Conservation (phyloP, 352 stramenopile species). For the Phytophthora pinifolia region DNA sequence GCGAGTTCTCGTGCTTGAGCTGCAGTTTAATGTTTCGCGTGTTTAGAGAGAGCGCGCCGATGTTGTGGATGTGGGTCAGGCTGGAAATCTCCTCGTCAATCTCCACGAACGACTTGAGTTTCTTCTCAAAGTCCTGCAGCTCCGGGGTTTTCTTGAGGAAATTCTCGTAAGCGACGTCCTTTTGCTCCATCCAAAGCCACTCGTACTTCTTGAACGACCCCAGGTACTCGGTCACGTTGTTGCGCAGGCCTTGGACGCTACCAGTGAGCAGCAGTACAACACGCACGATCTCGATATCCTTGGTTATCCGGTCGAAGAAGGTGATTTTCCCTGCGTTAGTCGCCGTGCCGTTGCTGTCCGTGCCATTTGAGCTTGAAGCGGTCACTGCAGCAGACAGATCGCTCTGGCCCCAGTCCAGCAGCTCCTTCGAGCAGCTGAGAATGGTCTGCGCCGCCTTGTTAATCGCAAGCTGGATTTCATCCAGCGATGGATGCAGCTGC, state of each 20-base stretch:
- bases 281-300: constrained; percentile 98
- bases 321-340: constrained; percentile 64
- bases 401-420: constrained; percentile 94
- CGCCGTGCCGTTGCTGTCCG: constrained; percentile 10
- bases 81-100: constrained; percentile 95
- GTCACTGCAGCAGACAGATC: constrained; percentile 43
- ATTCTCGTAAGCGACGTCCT: constrained; percentile 93
- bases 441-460: constrained; percentile 97
- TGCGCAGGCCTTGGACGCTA: constrained; percentile 96
- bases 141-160: constrained; percentile 95
- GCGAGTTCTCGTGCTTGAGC: constrained; percentile 94
- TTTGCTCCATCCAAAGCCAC: constrained; percentile 98
- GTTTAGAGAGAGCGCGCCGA: constrained; percentile 96
- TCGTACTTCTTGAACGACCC: constrained; percentile 95
- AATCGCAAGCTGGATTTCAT: constrained; percentile 98
- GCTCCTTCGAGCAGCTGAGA: constrained; percentile 95
- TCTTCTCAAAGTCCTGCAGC: constrained; percentile 96
- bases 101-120: constrained; percentile 95
- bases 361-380: constrained; percentile 20
- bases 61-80: constrained; percentile 91
- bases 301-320: constrained; percentile 98
- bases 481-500: constrained; percentile 94
- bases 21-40: constrained; percentile 97
- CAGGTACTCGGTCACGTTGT: constrained; percentile 98
- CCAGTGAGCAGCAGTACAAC: constrained; percentile 97